Evolutionary conservation across 139 green algal species (phyloP).

Genomic region (Spirogloea muscicola): DNA sequence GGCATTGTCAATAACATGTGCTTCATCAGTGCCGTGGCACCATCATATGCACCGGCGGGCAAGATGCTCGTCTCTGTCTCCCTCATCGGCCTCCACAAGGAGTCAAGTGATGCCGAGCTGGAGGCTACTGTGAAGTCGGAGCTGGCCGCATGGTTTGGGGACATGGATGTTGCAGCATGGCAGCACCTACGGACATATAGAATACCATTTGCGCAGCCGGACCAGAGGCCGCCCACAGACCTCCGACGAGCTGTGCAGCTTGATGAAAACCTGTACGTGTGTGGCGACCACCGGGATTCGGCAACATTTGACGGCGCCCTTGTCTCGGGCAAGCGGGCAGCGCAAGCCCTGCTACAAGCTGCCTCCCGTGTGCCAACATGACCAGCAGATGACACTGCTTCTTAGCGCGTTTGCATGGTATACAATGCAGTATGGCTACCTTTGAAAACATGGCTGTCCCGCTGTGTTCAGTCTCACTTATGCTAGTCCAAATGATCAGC

Average conservation of each 20-base stretch:
- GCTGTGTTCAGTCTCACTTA: too few relatives aligned
- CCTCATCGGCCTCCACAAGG: conserved; percentile 62
- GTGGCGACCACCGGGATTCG: conserved; percentile 81
- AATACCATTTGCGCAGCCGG: conserved; percentile 79
- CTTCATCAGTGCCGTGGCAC: conserved; percentile 75
- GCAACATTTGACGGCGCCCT: conserved; percentile 63
- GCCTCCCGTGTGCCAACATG: too few relatives aligned
- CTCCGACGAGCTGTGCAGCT: conserved; percentile 59
- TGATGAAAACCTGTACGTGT: conserved; percentile 67
- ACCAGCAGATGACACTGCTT: too few relatives aligned
- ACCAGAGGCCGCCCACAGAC: conserved; percentile 35
- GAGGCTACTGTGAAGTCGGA: conserved; percentile 59
- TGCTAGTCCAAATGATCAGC: too few relatives aligned
- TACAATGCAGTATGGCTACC: too few relatives aligned
- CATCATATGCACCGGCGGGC: conserved; percentile 80
- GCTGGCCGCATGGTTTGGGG: conserved; percentile 80
- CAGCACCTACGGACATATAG: conserved; percentile 78
- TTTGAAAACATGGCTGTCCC: too few relatives aligned
- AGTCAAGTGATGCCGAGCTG: conserved; percentile 65
- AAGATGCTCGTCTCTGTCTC: conserved; percentile 86
- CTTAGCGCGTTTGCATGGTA: too few relatives aligned
- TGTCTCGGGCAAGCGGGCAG: conserved; percentile 33
- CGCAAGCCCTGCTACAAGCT: conserved; percentile 36
- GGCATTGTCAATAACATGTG: conserved; percentile 93
- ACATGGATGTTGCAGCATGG: conserved; percentile 64